These are phyloP conservation scores for Candida verbasci DNA, from an alignment of 805 yeast genomes.

Conservation along the genomic window DNA sequence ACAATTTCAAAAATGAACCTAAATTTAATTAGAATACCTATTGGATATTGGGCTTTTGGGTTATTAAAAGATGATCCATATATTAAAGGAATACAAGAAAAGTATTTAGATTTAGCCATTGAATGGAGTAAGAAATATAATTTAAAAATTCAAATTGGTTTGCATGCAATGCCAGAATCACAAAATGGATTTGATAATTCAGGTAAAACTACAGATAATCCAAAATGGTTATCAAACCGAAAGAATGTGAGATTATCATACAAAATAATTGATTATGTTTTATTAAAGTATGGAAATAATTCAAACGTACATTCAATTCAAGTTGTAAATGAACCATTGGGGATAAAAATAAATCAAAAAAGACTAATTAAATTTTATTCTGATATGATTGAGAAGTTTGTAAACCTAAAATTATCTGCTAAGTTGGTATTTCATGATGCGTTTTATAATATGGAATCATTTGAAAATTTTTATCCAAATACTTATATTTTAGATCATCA, in stretches of 20 bases:
- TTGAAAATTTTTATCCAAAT: constrained; percentile 29
- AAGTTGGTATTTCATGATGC: constrained; percentile 80
- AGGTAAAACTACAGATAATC: constrained; percentile 58
- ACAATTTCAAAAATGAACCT: constrained; percentile 60
- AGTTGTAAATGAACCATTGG: constrained; percentile 86
- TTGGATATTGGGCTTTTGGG: constrained; percentile 92
- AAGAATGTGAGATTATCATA: constrained; percentile 37
- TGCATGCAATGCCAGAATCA: constrained; percentile 94
- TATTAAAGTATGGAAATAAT: constrained; percentile 60
- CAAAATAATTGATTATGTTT: constrained; percentile 49
- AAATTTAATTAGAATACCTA: constrained; percentile 84
- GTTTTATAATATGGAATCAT: constrained; percentile 66
- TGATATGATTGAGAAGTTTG: constrained; percentile 61
- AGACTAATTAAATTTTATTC: constrained; percentile 55
- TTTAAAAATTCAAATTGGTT: constrained; percentile 81
- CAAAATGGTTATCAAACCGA: constrained; percentile 49
- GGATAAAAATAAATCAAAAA: constrained; percentile 57
- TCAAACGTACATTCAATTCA: constrained; percentile 83
- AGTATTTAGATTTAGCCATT: constrained; percentile 70
- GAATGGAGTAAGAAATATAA: constrained; percentile 63
- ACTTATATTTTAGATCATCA: constrained; percentile 79
- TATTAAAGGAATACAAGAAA: constrained; percentile 75
- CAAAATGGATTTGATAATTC: constrained; percentile 96
- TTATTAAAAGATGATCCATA: constrained; percentile 69
- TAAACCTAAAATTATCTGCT: constrained; percentile 43